A percentile compares a stretch with the other conserved stretches of the same genome.
These are phyloP conservation scores for Fusarium citri DNA, from an alignment of 2,329 filamentous ascomycete genomes.

Conservation along the genomic window DNA sequence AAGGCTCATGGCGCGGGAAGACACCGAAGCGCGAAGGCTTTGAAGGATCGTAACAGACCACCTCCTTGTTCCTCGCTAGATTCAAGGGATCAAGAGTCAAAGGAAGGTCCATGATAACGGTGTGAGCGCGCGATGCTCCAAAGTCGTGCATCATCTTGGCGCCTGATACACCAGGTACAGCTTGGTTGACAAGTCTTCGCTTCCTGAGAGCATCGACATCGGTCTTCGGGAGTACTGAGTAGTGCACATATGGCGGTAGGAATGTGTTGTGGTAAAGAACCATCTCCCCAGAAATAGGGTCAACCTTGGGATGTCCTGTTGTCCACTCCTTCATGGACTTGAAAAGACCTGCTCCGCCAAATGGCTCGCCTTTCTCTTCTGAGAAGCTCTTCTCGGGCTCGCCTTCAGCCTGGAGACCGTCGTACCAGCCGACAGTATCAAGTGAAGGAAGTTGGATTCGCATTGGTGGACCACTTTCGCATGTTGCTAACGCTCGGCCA, in stretches of 20 bases:
- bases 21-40: slow-evolving; percentile 73
- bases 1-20: slow-evolving; percentile 71
- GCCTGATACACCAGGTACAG: slow-evolving; percentile 70
- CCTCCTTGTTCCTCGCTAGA: slow-evolving; percentile 65
- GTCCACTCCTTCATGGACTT: slow-evolving; percentile 78
- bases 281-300: slow-evolving; percentile 72
- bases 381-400: slow-evolving; percentile 35
- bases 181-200: slow-evolving; percentile 42
- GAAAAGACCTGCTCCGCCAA: slow-evolving; percentile 67
- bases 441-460: slow-evolving; percentile 71
- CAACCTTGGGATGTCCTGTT: slow-evolving; percentile 75
- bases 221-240: slow-evolving; percentile 58
- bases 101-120: slow-evolving; percentile 76
- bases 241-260: slow-evolving; percentile 73
- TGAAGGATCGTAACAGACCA: slow-evolving; percentile 68
- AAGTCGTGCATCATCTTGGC: slow-evolving; percentile 84
- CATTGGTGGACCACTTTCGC: slow-evolving; percentile 78
- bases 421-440: slow-evolving; percentile 77
- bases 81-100: slow-evolving; percentile 74
- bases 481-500: slow-evolving; percentile 74
- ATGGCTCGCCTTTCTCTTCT: slow-evolving; percentile 37
- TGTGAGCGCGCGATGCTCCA: slow-evolving; percentile 71
- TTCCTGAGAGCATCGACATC: fast-evolving
- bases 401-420: slow-evolving; percentile 68
- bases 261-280: slow-evolving; percentile 76